These are phyloP conservation scores for Colletotrichum graminicola DNA, from an alignment of 2,329 filamentous ascomycete species.

Conservation along the genomic window DNA sequence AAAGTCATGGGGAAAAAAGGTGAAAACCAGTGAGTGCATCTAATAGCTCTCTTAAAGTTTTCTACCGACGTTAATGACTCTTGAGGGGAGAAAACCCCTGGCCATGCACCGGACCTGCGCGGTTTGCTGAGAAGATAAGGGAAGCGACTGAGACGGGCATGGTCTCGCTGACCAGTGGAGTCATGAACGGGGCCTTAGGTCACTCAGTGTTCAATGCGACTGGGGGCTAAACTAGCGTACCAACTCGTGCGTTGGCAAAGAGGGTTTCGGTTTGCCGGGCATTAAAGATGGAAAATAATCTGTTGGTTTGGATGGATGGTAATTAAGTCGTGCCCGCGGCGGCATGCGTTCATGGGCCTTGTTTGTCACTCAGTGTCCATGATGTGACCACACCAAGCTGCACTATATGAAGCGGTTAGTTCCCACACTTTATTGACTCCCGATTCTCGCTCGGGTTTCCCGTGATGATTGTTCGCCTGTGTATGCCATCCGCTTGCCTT, in stretches of 20 bases:
- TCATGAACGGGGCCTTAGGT: conserved; percentile 11
- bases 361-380: neutral
- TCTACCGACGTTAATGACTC: neutral
- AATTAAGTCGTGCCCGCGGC: conserved; percentile 2
- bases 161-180: conserved; percentile 13
- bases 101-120: neutral
- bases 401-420: conserved; percentile 20
- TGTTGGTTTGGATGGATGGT: conserved; percentile 11
- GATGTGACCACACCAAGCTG: neutral
- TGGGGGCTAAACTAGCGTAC: neutral
- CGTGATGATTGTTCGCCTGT: neutral
- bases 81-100: neutral
- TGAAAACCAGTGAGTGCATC: neutral
- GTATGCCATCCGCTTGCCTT: neutral
- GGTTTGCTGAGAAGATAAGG: neutral
- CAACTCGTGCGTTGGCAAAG: neutral
- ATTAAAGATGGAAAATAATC: conserved; percentile 23
- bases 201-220: conserved; percentile 11
- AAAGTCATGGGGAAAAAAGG: too few species aligned
- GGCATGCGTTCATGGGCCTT: conserved; percentile 1
- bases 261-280: conserved; percentile 23
- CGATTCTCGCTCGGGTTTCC: neutral
- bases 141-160: neutral
- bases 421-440: neutral
- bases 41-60: neutral